These are phyloP conservation scores for Boletus pseudopeckii DNA, from an alignment of 768 basidiomycete genomes.

Conservation along the genomic window DNA sequence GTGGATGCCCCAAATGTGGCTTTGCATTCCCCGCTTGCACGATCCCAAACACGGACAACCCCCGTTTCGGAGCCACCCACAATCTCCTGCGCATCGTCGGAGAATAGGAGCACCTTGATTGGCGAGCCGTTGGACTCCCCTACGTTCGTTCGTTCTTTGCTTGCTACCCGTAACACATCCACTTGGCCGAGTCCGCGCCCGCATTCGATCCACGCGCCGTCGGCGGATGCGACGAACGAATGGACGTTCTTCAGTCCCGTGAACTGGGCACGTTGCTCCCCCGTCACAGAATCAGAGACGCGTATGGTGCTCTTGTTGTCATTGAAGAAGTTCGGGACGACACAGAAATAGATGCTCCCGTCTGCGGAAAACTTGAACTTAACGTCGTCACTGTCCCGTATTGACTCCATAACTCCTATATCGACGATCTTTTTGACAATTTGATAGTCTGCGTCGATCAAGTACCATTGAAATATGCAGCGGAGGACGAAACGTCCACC, in stretches of 20 bases:
- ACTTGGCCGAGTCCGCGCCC: neutral
- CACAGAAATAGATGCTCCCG: neutral
- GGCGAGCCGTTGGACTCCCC: neutral
- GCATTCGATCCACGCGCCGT: conserved; percentile 6
- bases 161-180: neutral
- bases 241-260: neutral
- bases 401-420: neutral
- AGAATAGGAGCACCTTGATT: conserved; percentile 13
- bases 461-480: neutral
- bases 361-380: conserved; percentile 7
- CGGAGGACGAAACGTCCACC: conserved; percentile 6
- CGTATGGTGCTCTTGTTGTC: neutral
- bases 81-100: conserved; percentile 11
- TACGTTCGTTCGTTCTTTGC: neutral
- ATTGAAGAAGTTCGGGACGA: neutral
- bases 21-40: conserved; percentile 10
- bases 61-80: conserved; percentile 18
- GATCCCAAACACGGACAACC: conserved; percentile 21
- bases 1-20: conserved; percentile 1
- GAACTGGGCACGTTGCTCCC: neutral
- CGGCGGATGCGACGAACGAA: neutral
- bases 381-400: neutral
- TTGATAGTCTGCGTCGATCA: neutral
- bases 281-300: neutral
- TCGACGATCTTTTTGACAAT: conserved; percentile 6